A percentile compares a stretch with the other conserved stretches of the same genome.
These are phyloP conservation scores for Coffea humblotiana DNA, from an alignment of 305 asterid genomes.

Conservation along the genomic window DNA sequence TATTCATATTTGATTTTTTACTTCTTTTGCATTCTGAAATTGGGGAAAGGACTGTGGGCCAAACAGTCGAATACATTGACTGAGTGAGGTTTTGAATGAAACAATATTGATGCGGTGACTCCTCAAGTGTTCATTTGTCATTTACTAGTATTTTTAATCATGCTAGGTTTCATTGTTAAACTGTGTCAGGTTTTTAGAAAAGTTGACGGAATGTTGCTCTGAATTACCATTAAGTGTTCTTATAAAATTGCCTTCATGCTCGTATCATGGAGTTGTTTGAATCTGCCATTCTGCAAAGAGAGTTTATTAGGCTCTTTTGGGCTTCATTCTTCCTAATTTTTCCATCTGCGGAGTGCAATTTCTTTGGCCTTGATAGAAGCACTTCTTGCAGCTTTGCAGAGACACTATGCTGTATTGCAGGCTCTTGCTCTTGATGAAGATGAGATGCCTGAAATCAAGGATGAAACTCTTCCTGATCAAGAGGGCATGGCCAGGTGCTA, in stretches of 20 bases:
- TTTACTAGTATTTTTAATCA: background rate
- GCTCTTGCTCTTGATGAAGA: slow-evolving; percentile 96
- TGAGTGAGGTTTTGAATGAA: background rate
- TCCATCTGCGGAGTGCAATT: background rate
- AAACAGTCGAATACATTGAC: background rate
- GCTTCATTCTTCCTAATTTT: background rate
- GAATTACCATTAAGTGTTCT: background rate
- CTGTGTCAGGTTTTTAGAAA: background rate
- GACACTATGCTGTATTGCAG: slow-evolving; percentile 88
- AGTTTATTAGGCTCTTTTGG: background rate
- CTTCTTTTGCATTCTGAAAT: background rate
- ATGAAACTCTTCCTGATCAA: slow-evolving; percentile 97
- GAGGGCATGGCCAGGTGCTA: slow-evolving; percentile 85
- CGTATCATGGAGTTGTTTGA: background rate
- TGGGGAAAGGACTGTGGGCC: background rate
- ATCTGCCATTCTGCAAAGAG: background rate
- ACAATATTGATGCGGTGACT: background rate
- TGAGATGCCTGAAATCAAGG: slow-evolving; percentile 86
- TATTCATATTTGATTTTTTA: background rate
- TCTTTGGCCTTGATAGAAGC: background rate
- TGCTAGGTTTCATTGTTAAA: background rate
- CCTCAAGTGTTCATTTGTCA: background rate
- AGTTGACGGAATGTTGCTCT: background rate
- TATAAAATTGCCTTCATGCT: background rate
- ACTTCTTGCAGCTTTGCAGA: slow-evolving; percentile 73